phyloP scores from a whole-genome alignment of 108 stramenopile genomes.

The Cyclotella sp. region DNA sequence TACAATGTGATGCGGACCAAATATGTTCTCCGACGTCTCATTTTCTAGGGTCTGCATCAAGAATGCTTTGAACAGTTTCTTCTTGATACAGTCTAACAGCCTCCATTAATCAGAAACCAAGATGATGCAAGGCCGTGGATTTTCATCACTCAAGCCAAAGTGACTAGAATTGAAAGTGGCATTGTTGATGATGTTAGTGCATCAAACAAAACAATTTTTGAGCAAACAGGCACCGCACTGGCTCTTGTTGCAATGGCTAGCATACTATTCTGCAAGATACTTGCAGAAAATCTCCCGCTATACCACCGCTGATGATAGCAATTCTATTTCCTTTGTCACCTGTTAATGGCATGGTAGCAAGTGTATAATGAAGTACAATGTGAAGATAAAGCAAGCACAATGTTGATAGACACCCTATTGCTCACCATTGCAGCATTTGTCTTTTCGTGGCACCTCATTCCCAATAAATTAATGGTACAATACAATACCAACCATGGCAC shows the following conservation, averaged over 20 bases:
- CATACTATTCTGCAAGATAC: slow-evolving; percentile 80
- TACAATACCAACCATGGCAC: too few species aligned
- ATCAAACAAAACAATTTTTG: slow-evolving; percentile 66
- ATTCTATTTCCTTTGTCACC: slow-evolving; percentile 29
- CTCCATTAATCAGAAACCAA: slow-evolving; percentile 65
- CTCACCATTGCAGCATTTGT: too few species aligned
- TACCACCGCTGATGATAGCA: slow-evolving; percentile 77
- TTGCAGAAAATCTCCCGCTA: slow-evolving; percentile 72
- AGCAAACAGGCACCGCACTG: slow-evolving; percentile 45
- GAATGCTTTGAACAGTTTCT: slow-evolving; percentile 71
- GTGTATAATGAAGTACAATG: not conserved
- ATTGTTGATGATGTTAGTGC: slow-evolving; percentile 72
- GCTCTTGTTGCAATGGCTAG: slow-evolving; percentile 8
- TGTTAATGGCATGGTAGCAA: not conserved
- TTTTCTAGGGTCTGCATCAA: slow-evolving; percentile 42
- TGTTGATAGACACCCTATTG: too few species aligned
- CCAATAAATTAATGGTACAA: too few species aligned
- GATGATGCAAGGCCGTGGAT: slow-evolving; percentile 53
- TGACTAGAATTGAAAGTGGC: slow-evolving; percentile 59
- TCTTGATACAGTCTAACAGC: slow-evolving; percentile 33
- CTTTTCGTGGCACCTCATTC: too few species aligned
- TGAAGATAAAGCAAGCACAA: not conserved
- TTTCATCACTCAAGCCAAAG: slow-evolving; percentile 47
- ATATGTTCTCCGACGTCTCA: slow-evolving; percentile 44
- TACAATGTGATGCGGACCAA: slow-evolving; percentile 55